Conservation (phyloP, 1,284 basidiomycete genomes). For the Puccinia hordei region DNA sequence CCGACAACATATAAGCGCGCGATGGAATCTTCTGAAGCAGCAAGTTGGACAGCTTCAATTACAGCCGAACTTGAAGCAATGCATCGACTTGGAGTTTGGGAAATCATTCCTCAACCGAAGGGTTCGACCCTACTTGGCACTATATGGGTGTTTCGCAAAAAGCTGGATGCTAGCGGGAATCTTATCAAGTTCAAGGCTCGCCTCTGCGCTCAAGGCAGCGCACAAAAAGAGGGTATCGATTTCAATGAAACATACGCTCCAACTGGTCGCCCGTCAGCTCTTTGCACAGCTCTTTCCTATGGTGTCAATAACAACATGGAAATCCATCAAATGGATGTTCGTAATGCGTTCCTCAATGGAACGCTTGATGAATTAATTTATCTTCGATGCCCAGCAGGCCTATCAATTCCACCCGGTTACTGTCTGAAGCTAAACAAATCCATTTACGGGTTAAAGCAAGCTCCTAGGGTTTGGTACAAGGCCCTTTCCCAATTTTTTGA, state of each 20-base stretch:
- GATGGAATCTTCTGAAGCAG: no score
- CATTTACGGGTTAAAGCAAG: constrained; percentile 27
- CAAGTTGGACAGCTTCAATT: no score
- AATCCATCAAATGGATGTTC: not conserved
- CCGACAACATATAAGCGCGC: no score
- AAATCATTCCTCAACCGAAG: no score
- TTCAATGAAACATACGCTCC: constrained; percentile 3
- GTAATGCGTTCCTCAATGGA: not conserved
- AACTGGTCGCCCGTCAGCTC: not conserved
- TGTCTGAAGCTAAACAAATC: constrained; percentile 10
- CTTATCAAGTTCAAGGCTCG: not conserved
- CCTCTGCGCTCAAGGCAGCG: not conserved
- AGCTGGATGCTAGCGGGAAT: not conserved
- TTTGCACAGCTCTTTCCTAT: not conserved
- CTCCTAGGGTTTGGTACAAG: not conserved
- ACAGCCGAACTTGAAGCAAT: no score
- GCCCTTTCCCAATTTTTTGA: not conserved
- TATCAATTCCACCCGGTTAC: not conserved
- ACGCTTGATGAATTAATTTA: constrained; percentile 1
- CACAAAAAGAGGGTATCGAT: not conserved
- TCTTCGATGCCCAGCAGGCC: not conserved
- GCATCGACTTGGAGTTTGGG: not conserved
- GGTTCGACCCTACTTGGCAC: not conserved
- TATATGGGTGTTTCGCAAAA: constrained; percentile 1
- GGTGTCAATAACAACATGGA: not conserved